phyloP scores from a whole-genome alignment of 2,329 filamentous ascomycete genomes.

The Knoxdaviesia capensis region DNA sequence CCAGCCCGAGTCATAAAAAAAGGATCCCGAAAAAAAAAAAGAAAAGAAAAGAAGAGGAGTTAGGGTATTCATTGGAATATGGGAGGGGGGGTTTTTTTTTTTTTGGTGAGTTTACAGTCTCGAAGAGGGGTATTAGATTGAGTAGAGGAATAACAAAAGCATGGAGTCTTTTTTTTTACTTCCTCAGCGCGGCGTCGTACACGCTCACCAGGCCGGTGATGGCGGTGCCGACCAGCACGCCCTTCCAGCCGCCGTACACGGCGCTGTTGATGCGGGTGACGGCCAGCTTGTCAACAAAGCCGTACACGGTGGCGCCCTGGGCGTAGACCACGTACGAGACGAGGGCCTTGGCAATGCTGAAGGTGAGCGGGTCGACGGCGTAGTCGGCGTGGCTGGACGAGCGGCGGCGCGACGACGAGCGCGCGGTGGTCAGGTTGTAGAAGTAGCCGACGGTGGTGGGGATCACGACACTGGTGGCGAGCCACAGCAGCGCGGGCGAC shows the following conservation, averaged over 20 bases:
- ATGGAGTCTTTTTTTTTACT: slow-evolving; percentile 18
- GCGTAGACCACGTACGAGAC: slow-evolving; percentile 65
- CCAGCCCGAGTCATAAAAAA: not conserved
- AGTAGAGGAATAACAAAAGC: not conserved
- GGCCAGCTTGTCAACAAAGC: slow-evolving; percentile 36
- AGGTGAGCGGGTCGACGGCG: slow-evolving; percentile 66
- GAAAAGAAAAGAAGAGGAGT: not conserved
- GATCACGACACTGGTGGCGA: slow-evolving; percentile 47
- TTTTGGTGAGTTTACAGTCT: not conserved
- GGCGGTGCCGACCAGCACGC: slow-evolving; percentile 45
- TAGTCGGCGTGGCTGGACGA: slow-evolving; percentile 31
- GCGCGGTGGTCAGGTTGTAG: slow-evolving; percentile 53
- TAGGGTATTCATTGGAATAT: not conserved
- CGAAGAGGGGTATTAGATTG: not conserved
- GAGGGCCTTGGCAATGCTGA: slow-evolving; percentile 75
- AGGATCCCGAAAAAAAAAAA: not conserved
- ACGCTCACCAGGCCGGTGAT: slow-evolving; percentile 50
- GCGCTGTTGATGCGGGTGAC: slow-evolving; percentile 43
- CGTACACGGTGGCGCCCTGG: slow-evolving; percentile 41
- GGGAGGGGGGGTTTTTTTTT: not conserved
- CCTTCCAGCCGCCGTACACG: slow-evolving; percentile 52
- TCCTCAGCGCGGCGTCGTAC: slow-evolving; percentile 61
- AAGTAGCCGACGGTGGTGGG: slow-evolving; percentile 67
- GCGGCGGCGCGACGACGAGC: slow-evolving; percentile 14
- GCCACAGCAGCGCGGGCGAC: slow-evolving; percentile 62